Percentiles rank a stretch among this genome's conserved stretches.
These are phyloP conservation scores for Imleria badia DNA, from an alignment of 768 basidiomycete genomes.

Conservation along the genomic window DNA sequence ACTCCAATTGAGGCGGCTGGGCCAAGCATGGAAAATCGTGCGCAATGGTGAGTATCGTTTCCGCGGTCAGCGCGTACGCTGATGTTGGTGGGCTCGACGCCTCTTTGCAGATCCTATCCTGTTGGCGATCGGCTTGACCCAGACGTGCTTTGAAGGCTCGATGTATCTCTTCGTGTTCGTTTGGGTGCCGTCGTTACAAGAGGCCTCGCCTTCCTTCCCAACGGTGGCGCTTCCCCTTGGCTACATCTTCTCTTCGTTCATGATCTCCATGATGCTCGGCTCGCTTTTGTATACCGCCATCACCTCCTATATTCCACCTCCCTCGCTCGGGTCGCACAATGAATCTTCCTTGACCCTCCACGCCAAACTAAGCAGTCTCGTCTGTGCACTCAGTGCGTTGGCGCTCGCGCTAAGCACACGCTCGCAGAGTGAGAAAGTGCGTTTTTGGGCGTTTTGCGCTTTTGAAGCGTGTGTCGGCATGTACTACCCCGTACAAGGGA, in stretches of 20 bases:
- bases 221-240: conserved; percentile 58
- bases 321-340: conserved; percentile 17
- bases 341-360: conserved; percentile 55
- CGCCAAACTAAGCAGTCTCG: conserved; percentile 62
- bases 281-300: conserved; percentile 66
- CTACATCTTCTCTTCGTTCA: conserved; percentile 78
- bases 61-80: neutral
- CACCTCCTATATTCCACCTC: conserved; percentile 32
- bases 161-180: conserved; percentile 86
- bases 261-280: conserved; percentile 82
- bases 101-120: conserved; percentile 52
- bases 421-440: conserved; percentile 43
- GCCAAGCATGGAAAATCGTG: conserved; percentile 59
- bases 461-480: conserved; percentile 78
- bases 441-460: conserved; percentile 73
- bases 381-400: conserved; percentile 59
- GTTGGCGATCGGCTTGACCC: conserved; percentile 64
- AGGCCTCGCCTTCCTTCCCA: conserved; percentile 42
- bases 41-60: conserved; percentile 39
- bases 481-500: conserved; percentile 80
- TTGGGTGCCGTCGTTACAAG: conserved; percentile 78
- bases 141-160: conserved; percentile 81
- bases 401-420: conserved; percentile 52
- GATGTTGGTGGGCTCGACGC: neutral
- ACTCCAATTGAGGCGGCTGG: conserved; percentile 53